A percentile compares a stretch with the other conserved stretches of the same genome.
Conservation (phyloP, 768 basidiomycete species). For the Exidia glandulosa region DNA sequence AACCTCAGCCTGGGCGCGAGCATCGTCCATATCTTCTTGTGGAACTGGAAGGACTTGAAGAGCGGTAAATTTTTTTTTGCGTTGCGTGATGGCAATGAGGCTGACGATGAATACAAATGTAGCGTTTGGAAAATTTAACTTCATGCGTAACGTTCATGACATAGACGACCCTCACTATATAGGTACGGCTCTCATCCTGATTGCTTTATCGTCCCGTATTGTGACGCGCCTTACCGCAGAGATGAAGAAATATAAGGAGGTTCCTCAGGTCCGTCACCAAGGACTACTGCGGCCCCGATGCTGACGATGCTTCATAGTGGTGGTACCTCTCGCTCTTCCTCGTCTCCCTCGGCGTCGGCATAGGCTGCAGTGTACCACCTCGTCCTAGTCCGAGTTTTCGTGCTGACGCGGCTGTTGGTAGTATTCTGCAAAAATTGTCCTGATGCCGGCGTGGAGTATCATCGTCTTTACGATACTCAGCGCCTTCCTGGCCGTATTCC, state of each 20-base stretch:
- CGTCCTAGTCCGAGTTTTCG: slow-evolving; percentile 7
- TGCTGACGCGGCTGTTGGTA: not conserved
- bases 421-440: slow-evolving; percentile 14
- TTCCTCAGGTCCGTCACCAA: slow-evolving; percentile 24
- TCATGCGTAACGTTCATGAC: slow-evolving; percentile 28
- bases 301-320: slow-evolving; percentile 16
- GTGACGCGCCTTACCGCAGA: slow-evolving; percentile 18
- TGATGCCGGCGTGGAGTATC: slow-evolving; percentile 45
- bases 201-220: too few relatives aligned
- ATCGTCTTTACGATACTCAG: slow-evolving; percentile 30
- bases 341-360: slow-evolving; percentile 35
- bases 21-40: slow-evolving; percentile 37
- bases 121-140: slow-evolving; percentile 34
- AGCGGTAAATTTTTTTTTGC: slow-evolving; percentile 18
- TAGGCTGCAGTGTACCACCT: slow-evolving; percentile 28
- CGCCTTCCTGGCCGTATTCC: slow-evolving; percentile 23
- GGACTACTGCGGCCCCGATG: too few relatives aligned
- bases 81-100: not conserved
- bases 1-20: slow-evolving; percentile 41
- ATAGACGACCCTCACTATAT: slow-evolving; percentile 41
- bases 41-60: slow-evolving; percentile 42
- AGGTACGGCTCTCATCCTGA: slow-evolving; percentile 16
- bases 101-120: not conserved
- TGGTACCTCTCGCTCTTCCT: slow-evolving; percentile 37
- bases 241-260: slow-evolving; percentile 43